These are phyloP conservation scores for Penicillium sp. DNA, from an alignment of 2,329 filamentous ascomycete genomes.

Conservation along the genomic window DNA sequence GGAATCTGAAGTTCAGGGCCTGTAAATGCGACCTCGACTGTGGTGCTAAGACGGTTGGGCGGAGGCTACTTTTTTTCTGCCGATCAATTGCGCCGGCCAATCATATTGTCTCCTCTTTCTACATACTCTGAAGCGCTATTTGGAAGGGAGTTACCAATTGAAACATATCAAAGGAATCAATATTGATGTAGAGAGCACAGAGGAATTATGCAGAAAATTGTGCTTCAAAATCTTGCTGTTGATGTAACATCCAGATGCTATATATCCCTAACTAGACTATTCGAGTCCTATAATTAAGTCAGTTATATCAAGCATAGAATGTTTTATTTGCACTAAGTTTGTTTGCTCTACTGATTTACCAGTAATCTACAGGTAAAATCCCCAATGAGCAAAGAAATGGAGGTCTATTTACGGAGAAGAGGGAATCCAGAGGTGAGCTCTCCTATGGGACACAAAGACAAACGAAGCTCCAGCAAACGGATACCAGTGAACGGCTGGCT, in stretches of 20 bases:
- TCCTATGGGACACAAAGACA: background rate
- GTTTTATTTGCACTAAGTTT: background rate
- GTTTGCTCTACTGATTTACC: background rate
- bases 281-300: background rate
- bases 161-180: background rate
- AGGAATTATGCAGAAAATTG: background rate
- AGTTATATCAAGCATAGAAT: background rate
- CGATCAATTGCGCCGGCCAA: slow-evolving; percentile 6
- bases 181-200: background rate
- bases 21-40: slow-evolving; percentile 1
- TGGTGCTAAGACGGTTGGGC: slow-evolving; percentile 1
- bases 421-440: background rate
- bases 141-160: background rate
- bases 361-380: too few species aligned
- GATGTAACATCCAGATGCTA: background rate
- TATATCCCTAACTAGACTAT: background rate
- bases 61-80: slow-evolving; percentile 14
- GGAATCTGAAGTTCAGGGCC: background rate
- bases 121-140: background rate
- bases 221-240: background rate
- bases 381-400: background rate
- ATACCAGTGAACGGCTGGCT: background rate
- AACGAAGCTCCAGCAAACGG: background rate
- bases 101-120: background rate
- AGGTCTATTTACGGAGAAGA: background rate